Percentiles rank a stretch among this genome's conserved stretches.
Evolutionary conservation across 495 filamentous ascomycete species (phyloP).

Genomic region (Aspergillus asperescens): DNA sequence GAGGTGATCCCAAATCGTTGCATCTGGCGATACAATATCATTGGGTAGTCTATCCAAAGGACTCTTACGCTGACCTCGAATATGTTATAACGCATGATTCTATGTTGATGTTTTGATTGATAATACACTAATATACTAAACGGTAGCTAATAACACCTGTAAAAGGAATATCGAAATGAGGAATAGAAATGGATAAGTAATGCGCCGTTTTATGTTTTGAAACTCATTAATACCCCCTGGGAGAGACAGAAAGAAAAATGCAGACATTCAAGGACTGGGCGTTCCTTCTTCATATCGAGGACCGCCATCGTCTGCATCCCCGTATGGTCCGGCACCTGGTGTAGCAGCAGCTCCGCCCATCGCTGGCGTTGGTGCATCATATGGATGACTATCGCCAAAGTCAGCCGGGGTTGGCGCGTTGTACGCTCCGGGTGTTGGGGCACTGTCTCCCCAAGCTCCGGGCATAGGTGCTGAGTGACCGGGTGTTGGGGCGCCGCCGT

Average conservation of each 20-base stretch:
- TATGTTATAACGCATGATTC: neutral
- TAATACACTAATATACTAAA: conserved; percentile 2
- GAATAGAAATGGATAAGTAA: neutral
- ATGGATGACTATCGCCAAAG: conserved; percentile 52
- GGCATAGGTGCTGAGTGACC: conserved; percentile 76
- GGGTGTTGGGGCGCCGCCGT: conserved; percentile 61
- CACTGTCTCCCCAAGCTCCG: conserved; percentile 58
- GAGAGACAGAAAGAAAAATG: neutral
- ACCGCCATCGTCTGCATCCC: conserved; percentile 52
- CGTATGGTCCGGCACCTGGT: conserved; percentile 59
- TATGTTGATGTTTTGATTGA: neutral
- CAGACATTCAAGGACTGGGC: conserved; percentile 39
- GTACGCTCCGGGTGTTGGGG: conserved; percentile 59
- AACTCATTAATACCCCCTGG: neutral
- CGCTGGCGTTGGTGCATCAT: conserved; percentile 74
- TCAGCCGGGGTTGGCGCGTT: conserved; percentile 59
- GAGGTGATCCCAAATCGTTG: too few species aligned
- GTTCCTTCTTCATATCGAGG: conserved; percentile 53
- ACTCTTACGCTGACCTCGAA: too few species aligned
- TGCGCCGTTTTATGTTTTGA: conserved; percentile 1
- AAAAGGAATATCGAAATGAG: neutral
- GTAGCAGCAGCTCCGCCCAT: conserved; percentile 66
- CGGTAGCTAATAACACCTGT: neutral
- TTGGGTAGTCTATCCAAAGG: too few species aligned
- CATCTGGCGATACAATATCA: too few species aligned